Percentiles rank a stretch among this genome's conserved stretches.
These are phyloP conservation scores for Pleurotus tuoliensis DNA, from an alignment of 768 basidiomycete species.

Conservation along the genomic window DNA sequence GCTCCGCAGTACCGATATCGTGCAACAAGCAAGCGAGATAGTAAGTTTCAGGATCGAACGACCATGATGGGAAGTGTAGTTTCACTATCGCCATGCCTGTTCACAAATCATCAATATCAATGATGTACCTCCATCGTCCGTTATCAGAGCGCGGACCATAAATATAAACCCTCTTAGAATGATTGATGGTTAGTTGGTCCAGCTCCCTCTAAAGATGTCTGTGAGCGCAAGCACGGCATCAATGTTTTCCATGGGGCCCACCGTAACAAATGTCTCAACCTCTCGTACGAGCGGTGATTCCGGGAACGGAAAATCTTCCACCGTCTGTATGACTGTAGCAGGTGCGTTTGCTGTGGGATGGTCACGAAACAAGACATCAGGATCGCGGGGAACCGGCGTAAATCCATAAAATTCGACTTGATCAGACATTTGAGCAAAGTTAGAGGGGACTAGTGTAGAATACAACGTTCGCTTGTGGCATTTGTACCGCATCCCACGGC, in stretches of 20 bases:
- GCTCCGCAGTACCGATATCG: conserved; percentile 48
- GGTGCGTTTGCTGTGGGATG: conserved; percentile 38
- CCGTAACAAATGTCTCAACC: conserved; percentile 37
- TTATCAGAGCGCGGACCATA: conserved; percentile 32
- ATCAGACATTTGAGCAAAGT: conserved; percentile 2
- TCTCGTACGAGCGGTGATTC: conserved; percentile 33
- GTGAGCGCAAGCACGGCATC: neutral
- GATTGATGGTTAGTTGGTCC: conserved; percentile 41
- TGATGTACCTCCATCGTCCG: neutral
- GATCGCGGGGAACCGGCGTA: conserved; percentile 43
- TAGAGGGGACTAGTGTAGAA: neutral
- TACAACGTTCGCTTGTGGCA: neutral
- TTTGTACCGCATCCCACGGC: neutral
- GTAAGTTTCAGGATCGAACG: conserved; percentile 41
- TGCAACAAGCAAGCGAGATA: conserved; percentile 49
- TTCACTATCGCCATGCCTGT: conserved; percentile 44
- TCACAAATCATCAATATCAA: neutral
- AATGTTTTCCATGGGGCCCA: conserved; percentile 10
- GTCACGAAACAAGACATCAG: conserved; percentile 42
- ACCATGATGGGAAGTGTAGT: conserved; percentile 44
- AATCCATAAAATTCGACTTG: conserved; percentile 40
- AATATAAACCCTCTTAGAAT: conserved; percentile 46
- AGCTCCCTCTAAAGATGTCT: conserved; percentile 32
- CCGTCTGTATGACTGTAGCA: conserved; percentile 38
- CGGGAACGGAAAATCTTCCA: conserved; percentile 38